Percentiles rank a stretch among this genome's conserved stretches.
phyloP scores from a whole-genome alignment of 768 basidiomycete species.

The Leucosporidium yakuticum region DNA sequence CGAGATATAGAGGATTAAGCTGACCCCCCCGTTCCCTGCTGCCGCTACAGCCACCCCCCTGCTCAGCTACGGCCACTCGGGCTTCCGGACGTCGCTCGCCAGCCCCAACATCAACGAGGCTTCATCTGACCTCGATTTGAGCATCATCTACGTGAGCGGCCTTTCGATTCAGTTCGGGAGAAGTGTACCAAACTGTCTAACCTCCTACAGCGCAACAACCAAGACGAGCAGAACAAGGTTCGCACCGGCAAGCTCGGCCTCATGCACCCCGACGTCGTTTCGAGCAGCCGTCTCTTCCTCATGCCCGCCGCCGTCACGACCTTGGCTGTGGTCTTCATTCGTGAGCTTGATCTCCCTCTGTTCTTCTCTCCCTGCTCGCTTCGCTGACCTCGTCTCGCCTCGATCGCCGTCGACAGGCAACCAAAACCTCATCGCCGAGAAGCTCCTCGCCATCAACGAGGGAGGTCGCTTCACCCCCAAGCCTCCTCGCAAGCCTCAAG shows the following conservation, averaged over 20 bases:
- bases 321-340: constrained; percentile 60
- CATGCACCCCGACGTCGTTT: constrained; percentile 62
- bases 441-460: constrained; percentile 51
- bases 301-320: constrained; percentile 70
- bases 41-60: no score
- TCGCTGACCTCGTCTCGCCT: background rate
- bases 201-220: constrained; percentile 51
- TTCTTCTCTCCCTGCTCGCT: background rate
- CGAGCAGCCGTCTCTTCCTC: constrained; percentile 42
- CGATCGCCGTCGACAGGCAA: constrained; percentile 9
- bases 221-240: constrained; percentile 52
- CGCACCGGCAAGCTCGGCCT: constrained; percentile 56
- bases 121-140: constrained; percentile 70
- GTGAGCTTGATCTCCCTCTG: constrained; percentile 43
- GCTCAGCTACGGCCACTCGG: constrained; percentile 49
- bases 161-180: no score
- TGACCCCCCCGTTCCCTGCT: background rate
- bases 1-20: background rate
- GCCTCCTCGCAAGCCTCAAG: no score
- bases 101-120: constrained; percentile 51
- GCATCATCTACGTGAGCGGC: constrained; percentile 57
- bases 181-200: no score
- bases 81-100: constrained; percentile 59
- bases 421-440: constrained; percentile 60
- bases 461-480: constrained; percentile 46